phyloP scores from a whole-genome alignment of 306 rosid genomes.

The Phaseolus lunatus region DNA sequence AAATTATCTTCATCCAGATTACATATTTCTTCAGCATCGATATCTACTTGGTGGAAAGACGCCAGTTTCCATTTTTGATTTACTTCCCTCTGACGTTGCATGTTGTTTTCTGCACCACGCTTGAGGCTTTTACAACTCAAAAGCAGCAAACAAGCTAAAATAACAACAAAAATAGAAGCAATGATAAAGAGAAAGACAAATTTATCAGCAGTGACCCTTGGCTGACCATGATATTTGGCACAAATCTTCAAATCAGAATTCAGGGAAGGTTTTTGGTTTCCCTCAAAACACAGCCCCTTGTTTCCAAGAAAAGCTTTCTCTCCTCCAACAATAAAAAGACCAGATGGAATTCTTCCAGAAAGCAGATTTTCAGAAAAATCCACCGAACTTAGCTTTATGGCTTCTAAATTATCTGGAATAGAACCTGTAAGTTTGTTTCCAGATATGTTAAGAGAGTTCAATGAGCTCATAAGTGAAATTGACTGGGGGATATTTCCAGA shows the following conservation, averaged over 20 bases:
- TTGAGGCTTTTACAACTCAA: constrained; percentile 60
- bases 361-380: constrained; percentile 83
- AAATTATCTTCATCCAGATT: constrained; percentile 72
- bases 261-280: constrained; percentile 44
- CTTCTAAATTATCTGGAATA: constrained; percentile 70
- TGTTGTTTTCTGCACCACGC: constrained; percentile 45
- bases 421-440: constrained; percentile 70
- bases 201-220: constrained; percentile 51
- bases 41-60: constrained; percentile 77
- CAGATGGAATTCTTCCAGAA: constrained; percentile 74
- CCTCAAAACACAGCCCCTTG: constrained; percentile 73
- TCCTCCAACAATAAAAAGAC: constrained; percentile 75
- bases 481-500: constrained; percentile 71
- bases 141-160: constrained; percentile 59
- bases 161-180: constrained; percentile 55
- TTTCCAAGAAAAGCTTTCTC: constrained; percentile 75
- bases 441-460: constrained; percentile 86
- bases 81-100: constrained; percentile 52
- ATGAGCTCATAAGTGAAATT: constrained; percentile 69
- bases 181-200: constrained; percentile 55
- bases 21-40: constrained; percentile 78
- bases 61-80: constrained; percentile 76
- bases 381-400: constrained; percentile 76
- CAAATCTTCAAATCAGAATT: constrained; percentile 65
- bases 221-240: constrained; percentile 45